Conservation (phyloP, 129 eudicot genomes). For the Artemisia annua region DNA sequence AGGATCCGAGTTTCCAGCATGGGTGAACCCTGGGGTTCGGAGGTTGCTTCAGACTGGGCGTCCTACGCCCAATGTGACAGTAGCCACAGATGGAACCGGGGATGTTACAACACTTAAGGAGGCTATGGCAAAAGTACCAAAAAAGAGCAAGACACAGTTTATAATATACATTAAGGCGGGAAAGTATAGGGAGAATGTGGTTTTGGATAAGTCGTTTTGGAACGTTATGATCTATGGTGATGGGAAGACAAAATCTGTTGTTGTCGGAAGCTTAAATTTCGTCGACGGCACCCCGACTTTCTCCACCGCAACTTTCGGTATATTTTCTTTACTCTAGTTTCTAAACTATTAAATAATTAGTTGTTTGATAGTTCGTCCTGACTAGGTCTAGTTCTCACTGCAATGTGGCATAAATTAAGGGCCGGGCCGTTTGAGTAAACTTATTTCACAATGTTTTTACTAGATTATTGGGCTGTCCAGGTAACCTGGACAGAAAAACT, state of each 20-base stretch:
- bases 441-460: too few relatives aligned
- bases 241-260: slow-evolving; percentile 53
- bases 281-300: slow-evolving; percentile 71
- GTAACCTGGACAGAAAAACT: too few relatives aligned
- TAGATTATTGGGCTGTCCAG: too few relatives aligned
- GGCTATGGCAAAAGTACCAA: slow-evolving; percentile 55
- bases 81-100: slow-evolving; percentile 75
- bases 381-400: too few relatives aligned
- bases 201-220: slow-evolving; percentile 57
- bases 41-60: slow-evolving; percentile 45
- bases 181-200: slow-evolving; percentile 53
- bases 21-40: slow-evolving; percentile 59
- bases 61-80: slow-evolving; percentile 57
- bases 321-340: neutral
- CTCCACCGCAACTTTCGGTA: slow-evolving; percentile 74
- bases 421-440: too few relatives aligned
- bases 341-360: neutral
- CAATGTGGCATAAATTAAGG: too few relatives aligned
- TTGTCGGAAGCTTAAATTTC: slow-evolving; percentile 53
- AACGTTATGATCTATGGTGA: slow-evolving; percentile 88
- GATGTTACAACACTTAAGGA: slow-evolving; percentile 50
- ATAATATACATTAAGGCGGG: slow-evolving; percentile 75
- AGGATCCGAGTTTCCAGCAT: slow-evolving; percentile 45
- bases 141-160: slow-evolving; percentile 51
- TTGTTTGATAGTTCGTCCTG: neutral